Conservation (phyloP, 176 grass and related monocot genomes). For the Eleusine indica region DNA sequence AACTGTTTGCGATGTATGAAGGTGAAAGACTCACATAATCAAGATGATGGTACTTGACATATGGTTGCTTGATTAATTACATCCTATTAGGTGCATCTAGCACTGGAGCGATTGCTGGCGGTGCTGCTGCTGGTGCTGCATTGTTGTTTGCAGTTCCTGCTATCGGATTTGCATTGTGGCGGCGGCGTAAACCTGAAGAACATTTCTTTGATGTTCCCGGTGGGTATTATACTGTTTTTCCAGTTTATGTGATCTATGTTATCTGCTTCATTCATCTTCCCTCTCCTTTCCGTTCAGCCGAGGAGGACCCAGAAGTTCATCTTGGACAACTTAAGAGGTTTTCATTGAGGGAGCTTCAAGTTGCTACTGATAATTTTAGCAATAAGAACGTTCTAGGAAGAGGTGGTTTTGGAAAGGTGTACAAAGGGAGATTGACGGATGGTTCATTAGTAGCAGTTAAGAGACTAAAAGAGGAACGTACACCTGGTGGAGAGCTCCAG, state of each 20-base stretch:
- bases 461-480: constrained; percentile 76
- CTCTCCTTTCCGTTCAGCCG: constrained; percentile 56
- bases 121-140: constrained; percentile 74
- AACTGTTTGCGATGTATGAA: constrained; percentile 1
- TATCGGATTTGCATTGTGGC: constrained; percentile 72
- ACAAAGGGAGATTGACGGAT: constrained; percentile 73
- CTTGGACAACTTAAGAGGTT: constrained; percentile 91
- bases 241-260: not conserved
- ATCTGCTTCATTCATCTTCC: constrained; percentile 43
- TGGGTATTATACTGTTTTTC: constrained; percentile 32
- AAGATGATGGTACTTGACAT: constrained; percentile 24
- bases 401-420: constrained; percentile 94
- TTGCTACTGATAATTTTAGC: constrained; percentile 83
- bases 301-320: constrained; percentile 95
- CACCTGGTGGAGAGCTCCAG: constrained; percentile 70
- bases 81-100: constrained; percentile 43
- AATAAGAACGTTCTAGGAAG: constrained; percentile 83
- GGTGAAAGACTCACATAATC: not conserved
- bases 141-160: constrained; percentile 70
- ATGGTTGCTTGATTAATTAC: constrained; percentile 5
- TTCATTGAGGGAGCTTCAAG: constrained; percentile 80
- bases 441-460: constrained; percentile 81
- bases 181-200: constrained; percentile 76
- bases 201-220: constrained; percentile 88
- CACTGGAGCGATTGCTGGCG: constrained; percentile 77